A percentile compares a stretch with the other conserved stretches of the same genome.
phyloP scores from a whole-genome alignment of 192 early-diverging fungal genomes.

The Glomus cerebriforme region DNA sequence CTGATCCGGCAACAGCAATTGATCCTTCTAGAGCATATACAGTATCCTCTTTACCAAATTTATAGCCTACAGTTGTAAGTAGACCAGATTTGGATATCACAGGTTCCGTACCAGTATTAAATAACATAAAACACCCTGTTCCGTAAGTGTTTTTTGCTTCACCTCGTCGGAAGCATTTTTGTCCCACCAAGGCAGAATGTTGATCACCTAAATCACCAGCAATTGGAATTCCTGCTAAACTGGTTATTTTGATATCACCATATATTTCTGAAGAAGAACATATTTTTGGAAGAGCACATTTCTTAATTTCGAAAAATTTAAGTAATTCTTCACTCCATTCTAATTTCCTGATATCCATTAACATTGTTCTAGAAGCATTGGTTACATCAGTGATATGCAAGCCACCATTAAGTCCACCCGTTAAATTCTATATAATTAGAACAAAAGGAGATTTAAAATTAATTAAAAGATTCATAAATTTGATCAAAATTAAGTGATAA shows the following conservation, averaged over 20 bases:
- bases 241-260: constrained; percentile 54
- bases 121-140: constrained; percentile 96
- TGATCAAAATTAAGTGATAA: background rate
- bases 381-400: constrained; percentile 88
- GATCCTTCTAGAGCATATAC: constrained; percentile 92
- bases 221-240: constrained; percentile 73
- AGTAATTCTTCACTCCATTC: constrained; percentile 78
- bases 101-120: constrained; percentile 80
- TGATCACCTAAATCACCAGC: constrained; percentile 93
- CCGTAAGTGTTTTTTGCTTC: constrained; percentile 96
- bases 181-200: constrained; percentile 94
- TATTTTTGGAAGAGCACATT: constrained; percentile 73
- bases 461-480: background rate
- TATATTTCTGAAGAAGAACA: constrained; percentile 79
- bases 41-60: constrained; percentile 73
- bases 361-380: constrained; percentile 93
- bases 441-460: background rate
- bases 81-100: constrained; percentile 83
- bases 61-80: constrained; percentile 87
- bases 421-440: constrained; percentile 65
- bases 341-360: constrained; percentile 84
- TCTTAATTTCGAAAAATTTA: constrained; percentile 76
- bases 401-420: constrained; percentile 73
- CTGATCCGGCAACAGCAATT: constrained; percentile 87
- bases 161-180: constrained; percentile 84